Evolutionary conservation across 805 yeast species (phyloP).

Genomic region (Maudiozyma pseudohumilis): DNA sequence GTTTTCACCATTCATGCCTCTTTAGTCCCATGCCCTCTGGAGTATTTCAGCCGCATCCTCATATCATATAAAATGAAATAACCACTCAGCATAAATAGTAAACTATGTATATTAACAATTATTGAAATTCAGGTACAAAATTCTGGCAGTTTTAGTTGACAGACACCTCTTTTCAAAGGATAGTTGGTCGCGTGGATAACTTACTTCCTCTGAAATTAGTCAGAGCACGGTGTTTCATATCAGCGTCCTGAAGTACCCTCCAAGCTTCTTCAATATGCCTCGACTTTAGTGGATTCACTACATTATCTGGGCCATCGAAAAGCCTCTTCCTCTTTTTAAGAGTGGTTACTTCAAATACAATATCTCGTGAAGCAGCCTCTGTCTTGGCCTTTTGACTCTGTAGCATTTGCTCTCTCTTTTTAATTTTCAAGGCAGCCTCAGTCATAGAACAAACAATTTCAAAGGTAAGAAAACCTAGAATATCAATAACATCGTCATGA

Average conservation of each 20-base stretch:
- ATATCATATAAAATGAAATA: too few relatives aligned
- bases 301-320: slow-evolving; percentile 84
- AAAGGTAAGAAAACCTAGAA: slow-evolving; percentile 87
- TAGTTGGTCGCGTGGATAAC: slow-evolving; percentile 26
- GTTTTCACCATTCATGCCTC: too few relatives aligned
- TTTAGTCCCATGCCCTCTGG: too few relatives aligned
- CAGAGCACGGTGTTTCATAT: slow-evolving; percentile 50
- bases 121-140: too few relatives aligned
- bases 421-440: slow-evolving; percentile 79
- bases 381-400: slow-evolving; percentile 31
- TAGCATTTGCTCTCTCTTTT: slow-evolving; percentile 52
- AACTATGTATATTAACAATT: too few relatives aligned
- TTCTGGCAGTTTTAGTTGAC: too few relatives aligned
- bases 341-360: slow-evolving; percentile 32
- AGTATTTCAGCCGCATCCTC: too few relatives aligned
- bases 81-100: too few relatives aligned
- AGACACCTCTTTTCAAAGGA: slow-evolving; percentile 18
- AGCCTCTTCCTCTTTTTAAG: slow-evolving; percentile 44
- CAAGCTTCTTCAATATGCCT: slow-evolving; percentile 84
- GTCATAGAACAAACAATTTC: slow-evolving; percentile 93
- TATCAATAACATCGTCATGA: slow-evolving; percentile 93
- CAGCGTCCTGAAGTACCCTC: slow-evolving; percentile 58
- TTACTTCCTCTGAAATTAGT: slow-evolving; percentile 55
- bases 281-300: slow-evolving; percentile 66
- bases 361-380: slow-evolving; percentile 26